Evolutionary conservation across 2,329 filamentous ascomycete species (phyloP).

Genomic region (Diplodia seriata): DNA sequence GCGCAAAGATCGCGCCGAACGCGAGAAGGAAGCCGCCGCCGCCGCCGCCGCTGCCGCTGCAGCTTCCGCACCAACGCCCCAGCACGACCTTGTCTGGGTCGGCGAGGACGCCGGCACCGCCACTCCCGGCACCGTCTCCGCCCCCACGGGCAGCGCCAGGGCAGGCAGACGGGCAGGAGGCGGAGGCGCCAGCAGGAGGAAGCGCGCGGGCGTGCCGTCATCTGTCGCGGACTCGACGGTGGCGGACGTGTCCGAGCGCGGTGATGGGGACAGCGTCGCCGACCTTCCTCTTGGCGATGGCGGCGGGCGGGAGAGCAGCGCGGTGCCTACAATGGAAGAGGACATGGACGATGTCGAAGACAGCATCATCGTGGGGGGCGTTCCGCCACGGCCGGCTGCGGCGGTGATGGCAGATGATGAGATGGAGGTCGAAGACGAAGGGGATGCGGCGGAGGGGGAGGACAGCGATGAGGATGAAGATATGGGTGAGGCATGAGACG

Average conservation of each 20-base stretch:
- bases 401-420: constrained; percentile 16
- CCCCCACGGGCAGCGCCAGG: background rate
- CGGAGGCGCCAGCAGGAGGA: constrained; percentile 16
- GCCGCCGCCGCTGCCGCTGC: background rate
- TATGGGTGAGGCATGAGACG: constrained; percentile 11
- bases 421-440: constrained; percentile 25
- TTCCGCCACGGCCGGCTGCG: background rate
- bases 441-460: constrained; percentile 35
- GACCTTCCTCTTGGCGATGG: constrained; percentile 6
- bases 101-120: constrained; percentile 26
- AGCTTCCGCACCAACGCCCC: background rate
- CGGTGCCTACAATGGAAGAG: constrained; percentile 23
- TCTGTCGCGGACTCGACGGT: constrained; percentile 9
- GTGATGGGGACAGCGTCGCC: constrained; percentile 18
- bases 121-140: constrained; percentile 4
- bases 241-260: constrained; percentile 5
- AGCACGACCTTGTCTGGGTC: constrained; percentile 31
- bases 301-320: constrained; percentile 22
- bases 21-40: constrained; percentile 29
- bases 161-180: constrained; percentile 6
- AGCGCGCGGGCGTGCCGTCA: constrained; percentile 1
- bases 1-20: constrained; percentile 20
- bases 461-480: constrained; percentile 45
- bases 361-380: background rate
- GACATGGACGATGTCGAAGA: constrained; percentile 5